Evolutionary conservation across 2,329 filamentous ascomycete genomes (phyloP), one percentile per base, ranked within the genome.

Genomic region (Shiraia sp.): DNA sequence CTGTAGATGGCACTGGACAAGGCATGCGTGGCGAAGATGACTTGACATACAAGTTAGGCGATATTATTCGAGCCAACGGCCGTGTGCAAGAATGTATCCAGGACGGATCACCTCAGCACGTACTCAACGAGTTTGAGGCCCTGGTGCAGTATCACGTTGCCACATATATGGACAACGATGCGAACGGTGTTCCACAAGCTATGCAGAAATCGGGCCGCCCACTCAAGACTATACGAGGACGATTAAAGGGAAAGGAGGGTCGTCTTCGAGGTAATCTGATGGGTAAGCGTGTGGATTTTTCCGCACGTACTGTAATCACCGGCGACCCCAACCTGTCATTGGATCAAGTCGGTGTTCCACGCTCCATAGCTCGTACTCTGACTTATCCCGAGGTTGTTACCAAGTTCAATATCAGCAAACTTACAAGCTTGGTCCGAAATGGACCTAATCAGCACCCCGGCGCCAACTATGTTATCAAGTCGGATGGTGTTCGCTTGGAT

Each of bases 111-210:
- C 90, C 93, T 1, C 85, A 88, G 51, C 93, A 99, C 71, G 90
- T 97, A 54, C 83, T 90, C 12, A 82, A 85, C 45, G 93, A 99
- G 61, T 97, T 96, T 45, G 90, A 96, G 70, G 84, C 86, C 51
- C 76, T 99, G 23, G 77, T 99, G 26, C 95, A 99, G 66, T 99
- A 96, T 66, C 95, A 99, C 64, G 91, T 99, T 46, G 95, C 95
- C 30, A 99, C 95, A 1, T 95, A 96, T 73, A 99, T 99, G 95
- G 93, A 99, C 72, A 99, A 99, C 62, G 92, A 99, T 68, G 96
- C 97, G 72, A 93, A 95, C 51, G 91, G 92, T 35, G 86, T 95
- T 59, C 93, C 93, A 2, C 90, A 93, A 59, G 92, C 93, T 2
- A 78, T 97, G 64, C 95, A 99, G 66, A 99, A 99, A 78, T 96